Percentiles rank a stretch among this genome's conserved stretches.
Conservation (phyloP, 768 basidiomycete species). For the Mycena crocata region DNA sequence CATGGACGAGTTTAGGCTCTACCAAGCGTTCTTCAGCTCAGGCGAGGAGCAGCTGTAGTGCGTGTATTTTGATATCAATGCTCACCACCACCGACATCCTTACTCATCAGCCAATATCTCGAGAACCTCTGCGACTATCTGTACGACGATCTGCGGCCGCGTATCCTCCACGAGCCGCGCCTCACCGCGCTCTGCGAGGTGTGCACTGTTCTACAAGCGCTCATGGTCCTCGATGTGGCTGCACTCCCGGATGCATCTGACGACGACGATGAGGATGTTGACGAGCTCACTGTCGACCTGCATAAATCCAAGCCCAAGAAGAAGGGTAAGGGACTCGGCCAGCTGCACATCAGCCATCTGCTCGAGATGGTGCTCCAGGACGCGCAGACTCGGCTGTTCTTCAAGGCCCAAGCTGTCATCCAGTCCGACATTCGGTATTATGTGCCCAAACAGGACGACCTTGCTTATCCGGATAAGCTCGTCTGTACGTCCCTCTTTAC, state of each 20-base stretch:
- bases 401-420: constrained; percentile 94
- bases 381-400: constrained; percentile 94
- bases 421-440: constrained; percentile 91
- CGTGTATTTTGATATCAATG: constrained; percentile 29
- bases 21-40: constrained; percentile 86
- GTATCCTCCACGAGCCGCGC: constrained; percentile 92
- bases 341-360: constrained; percentile 73
- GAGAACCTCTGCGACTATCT: constrained; percentile 94
- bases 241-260: constrained; percentile 48
- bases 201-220: constrained; percentile 94
- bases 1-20: constrained; percentile 89
- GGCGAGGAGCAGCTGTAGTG: constrained; percentile 76
- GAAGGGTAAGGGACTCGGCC: constrained; percentile 49
- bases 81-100: not conserved
- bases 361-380: constrained; percentile 71
- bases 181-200: constrained; percentile 92
- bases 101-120: constrained; percentile 77
- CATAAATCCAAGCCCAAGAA: constrained; percentile 20
- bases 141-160: constrained; percentile 94
- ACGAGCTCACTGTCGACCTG: constrained; percentile 22
- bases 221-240: constrained; percentile 92
- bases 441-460: constrained; percentile 78
- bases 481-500: constrained; percentile 57
- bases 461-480: constrained; percentile 89
- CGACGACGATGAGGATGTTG: constrained; percentile 46